Conservation (phyloP, 164 flowering plant species). For the Magnolia kwangsiensis region DNA sequence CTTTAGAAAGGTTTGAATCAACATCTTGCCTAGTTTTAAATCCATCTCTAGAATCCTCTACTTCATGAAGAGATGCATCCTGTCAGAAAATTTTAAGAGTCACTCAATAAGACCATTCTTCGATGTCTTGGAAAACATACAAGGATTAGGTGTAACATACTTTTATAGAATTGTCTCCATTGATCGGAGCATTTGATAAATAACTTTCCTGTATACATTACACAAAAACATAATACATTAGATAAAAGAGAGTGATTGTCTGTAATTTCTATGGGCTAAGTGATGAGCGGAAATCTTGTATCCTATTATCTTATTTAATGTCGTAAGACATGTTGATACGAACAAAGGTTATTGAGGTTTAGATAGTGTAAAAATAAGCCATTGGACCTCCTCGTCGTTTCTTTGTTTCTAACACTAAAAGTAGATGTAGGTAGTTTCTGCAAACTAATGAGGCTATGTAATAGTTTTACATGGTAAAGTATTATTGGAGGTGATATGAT, state of each 20-base stretch:
- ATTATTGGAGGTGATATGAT: no score
- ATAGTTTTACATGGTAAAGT: no score
- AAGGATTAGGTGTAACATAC: background rate
- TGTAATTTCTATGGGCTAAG: background rate
- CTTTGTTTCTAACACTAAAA: no score
- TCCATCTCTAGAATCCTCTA: slow-evolving; percentile 5
- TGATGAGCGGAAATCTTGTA: background rate
- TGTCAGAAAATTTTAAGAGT: slow-evolving; percentile 1
- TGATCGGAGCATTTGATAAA: background rate
- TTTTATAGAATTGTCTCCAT: background rate
- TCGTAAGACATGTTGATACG: background rate
- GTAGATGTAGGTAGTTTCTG: no score
- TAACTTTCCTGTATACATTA: background rate
- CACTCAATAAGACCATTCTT: background rate
- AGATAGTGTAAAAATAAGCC: no score
- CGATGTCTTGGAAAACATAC: background rate
- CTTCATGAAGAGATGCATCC: slow-evolving; percentile 7
- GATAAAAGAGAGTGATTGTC: background rate
- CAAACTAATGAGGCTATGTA: no score
- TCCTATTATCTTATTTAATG: background rate
- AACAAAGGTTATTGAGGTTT: no score
- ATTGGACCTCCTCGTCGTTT: no score
- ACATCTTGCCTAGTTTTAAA: slow-evolving; percentile 4
- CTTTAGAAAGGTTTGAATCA: background rate
- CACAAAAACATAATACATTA: background rate